Conservation (phyloP, 192 early-diverging fungal species). For the Coemansia sp. region DNA sequence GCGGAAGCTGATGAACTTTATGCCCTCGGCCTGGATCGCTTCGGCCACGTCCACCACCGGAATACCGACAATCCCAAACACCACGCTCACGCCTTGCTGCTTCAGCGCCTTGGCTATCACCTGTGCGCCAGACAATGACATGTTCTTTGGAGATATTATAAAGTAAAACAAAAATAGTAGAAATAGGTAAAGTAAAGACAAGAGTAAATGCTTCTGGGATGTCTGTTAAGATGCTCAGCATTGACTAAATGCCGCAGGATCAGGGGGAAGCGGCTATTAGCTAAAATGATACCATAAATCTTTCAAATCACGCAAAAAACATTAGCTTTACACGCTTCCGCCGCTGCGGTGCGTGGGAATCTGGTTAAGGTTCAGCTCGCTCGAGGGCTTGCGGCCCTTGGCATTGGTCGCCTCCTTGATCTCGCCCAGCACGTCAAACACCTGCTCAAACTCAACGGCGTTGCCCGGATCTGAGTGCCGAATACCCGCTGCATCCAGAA, state of each 20-base stretch:
- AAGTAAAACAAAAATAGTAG: neutral
- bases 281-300: too few species aligned
- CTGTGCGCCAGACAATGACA: slow-evolving; percentile 57
- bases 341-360: slow-evolving; percentile 57
- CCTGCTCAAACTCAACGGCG: slow-evolving; percentile 55
- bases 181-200: neutral
- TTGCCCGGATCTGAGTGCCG: slow-evolving; percentile 11
- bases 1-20: slow-evolving; percentile 68
- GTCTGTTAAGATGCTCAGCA: too few species aligned
- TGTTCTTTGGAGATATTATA: neutral
- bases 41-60: slow-evolving; percentile 76
- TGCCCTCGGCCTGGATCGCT: slow-evolving; percentile 66
- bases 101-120: slow-evolving; percentile 60
- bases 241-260: too few species aligned
- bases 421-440: slow-evolving; percentile 27
- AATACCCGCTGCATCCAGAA: slow-evolving; percentile 23
- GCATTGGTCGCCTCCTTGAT: slow-evolving; percentile 52
- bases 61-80: slow-evolving; percentile 79
- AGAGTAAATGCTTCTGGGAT: neutral
- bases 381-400: slow-evolving; percentile 19
- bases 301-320: too few species aligned
- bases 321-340: slow-evolving; percentile 40
- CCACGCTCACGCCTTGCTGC: slow-evolving; percentile 59
- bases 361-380: slow-evolving; percentile 43
- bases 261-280: too few species aligned